A percentile compares a stretch with the other conserved stretches of the same genome.
phyloP scores from a whole-genome alignment of 306 rosid genomes.

The Crotalaria pallida region DNA sequence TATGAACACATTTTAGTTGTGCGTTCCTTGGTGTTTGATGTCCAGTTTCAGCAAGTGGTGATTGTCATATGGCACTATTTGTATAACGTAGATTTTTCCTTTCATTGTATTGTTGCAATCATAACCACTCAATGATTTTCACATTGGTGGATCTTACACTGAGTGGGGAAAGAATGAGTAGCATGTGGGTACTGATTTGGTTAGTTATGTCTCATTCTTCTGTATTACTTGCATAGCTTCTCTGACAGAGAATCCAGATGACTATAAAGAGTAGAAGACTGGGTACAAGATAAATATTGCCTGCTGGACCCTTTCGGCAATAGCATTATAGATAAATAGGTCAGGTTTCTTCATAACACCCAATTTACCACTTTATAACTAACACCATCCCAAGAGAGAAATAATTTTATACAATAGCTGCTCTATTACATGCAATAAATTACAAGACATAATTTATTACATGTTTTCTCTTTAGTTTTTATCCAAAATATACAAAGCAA shows the following conservation, averaged over 20 bases:
- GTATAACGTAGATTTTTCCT: not conserved
- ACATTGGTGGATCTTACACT: too few relatives aligned
- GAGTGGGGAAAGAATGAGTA: not conserved
- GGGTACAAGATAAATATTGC: not conserved
- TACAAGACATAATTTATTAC: too few relatives aligned
- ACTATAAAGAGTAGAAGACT: too few relatives aligned
- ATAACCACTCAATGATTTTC: not conserved
- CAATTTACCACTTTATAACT: not conserved
- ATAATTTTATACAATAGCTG: slow-evolving; percentile 10
- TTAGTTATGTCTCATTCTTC: not conserved
- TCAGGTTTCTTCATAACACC: not conserved
- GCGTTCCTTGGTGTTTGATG: not conserved
- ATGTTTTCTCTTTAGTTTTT: not conserved
- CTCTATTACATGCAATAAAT: not conserved
- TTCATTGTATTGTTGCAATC: not conserved
- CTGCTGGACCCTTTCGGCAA: too few relatives aligned
- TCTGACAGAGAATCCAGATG: not conserved
- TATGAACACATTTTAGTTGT: not conserved
- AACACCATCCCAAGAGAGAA: not conserved
- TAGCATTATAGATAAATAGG: too few relatives aligned
- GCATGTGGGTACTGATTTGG: not conserved
- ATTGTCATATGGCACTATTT: not conserved
- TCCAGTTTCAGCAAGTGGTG: not conserved
- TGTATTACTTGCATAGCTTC: not conserved
- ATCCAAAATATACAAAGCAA: slow-evolving; percentile 14